Base-by-base conservation (phyloP, 108 stramenopile species). In the Seminavis robusta region DNA sequence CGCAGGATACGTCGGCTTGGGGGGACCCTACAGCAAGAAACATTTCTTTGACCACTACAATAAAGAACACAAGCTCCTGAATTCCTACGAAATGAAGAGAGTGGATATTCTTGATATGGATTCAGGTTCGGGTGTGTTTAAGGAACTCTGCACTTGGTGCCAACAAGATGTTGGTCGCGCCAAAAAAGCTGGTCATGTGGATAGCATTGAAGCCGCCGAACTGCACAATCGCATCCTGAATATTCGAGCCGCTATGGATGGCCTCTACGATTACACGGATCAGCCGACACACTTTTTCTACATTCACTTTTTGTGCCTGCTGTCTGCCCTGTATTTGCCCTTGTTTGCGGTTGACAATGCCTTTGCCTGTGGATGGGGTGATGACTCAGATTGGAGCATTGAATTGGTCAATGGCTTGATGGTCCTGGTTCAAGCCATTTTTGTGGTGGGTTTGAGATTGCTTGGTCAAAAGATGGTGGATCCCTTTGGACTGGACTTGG, bases 401-500 rank as follows among this genome's bases (percentile, higher is more conserved):
- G 65, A 73, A 45, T 34, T 73, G 0, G 26, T 73, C 38, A 50
- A 50, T 57, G 68, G 68, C 32, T 29, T 69, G 24, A 60, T 74
- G 26, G 68, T 74, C 1, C 33, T 67, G 10, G 32, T 74, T 29
- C 73, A 74, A 41, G 40, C 48, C 29, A 41, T 74, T 4, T 74
- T 69, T 29, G 68, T 69, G 19, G 51, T 68, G 26, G 73, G 73
- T 28, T 36, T 75, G n/a, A 53, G 73, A 4, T 28, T 54, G 15
- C 61, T 74, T 20, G 73, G 68, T 41, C 49, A 52, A 2, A 64
- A 65, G 17, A 64, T 75, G 63, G 37, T 52, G 39, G 67, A 74
- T 38, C 73, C 69, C 13, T 71, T 56, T 34, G 75, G 75, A 40
- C 60, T 51, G 24, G 76, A 77, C 33, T 33, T 71, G 42, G 65